A percentile compares a stretch with the other conserved stretches of the same genome.
Evolutionary conservation across 2,329 filamentous ascomycete genomes (phyloP).

Genomic region (Phialophora tarda): DNA sequence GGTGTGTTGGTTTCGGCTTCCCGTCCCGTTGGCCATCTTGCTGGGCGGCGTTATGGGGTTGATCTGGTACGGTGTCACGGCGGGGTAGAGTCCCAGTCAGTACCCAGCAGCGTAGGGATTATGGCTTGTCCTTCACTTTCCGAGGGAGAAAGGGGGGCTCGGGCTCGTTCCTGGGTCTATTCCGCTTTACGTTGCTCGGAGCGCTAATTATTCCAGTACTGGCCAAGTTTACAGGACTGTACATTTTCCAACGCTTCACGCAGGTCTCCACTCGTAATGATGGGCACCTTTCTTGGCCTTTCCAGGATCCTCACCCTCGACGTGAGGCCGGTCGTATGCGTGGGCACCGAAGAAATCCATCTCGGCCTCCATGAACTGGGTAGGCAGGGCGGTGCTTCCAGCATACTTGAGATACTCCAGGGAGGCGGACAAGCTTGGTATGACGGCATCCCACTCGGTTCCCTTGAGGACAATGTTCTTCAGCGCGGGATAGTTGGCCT

Average conservation of each 20-base stretch:
- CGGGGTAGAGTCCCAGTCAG: background rate
- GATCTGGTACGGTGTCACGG: slow-evolving; percentile 52
- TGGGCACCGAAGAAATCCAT: background rate
- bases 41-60: slow-evolving; percentile 55
- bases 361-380: slow-evolving; percentile 13
- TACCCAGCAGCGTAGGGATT: no score
- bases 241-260: background rate
- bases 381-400: slow-evolving; percentile 2
- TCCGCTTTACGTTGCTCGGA: background rate
- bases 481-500: background rate
- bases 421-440: slow-evolving; percentile 1
- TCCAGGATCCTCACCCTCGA: slow-evolving; percentile 6
- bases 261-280: slow-evolving; percentile 13
- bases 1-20: slow-evolving; percentile 55
- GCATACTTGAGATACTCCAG: slow-evolving; percentile 10
- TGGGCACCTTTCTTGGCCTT: slow-evolving; percentile 5
- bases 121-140: no score
- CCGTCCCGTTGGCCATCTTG: slow-evolving; percentile 53
- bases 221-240: background rate
- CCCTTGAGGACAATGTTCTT: slow-evolving; percentile 11
- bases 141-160: no score
- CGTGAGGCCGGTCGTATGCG: background rate
- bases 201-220: background rate
- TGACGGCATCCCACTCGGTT: background rate
- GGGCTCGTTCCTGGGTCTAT: background rate